Evolutionary conservation across 2,329 filamentous ascomycete species (phyloP).

Genomic region (Cladosporium oxysporum): DNA sequence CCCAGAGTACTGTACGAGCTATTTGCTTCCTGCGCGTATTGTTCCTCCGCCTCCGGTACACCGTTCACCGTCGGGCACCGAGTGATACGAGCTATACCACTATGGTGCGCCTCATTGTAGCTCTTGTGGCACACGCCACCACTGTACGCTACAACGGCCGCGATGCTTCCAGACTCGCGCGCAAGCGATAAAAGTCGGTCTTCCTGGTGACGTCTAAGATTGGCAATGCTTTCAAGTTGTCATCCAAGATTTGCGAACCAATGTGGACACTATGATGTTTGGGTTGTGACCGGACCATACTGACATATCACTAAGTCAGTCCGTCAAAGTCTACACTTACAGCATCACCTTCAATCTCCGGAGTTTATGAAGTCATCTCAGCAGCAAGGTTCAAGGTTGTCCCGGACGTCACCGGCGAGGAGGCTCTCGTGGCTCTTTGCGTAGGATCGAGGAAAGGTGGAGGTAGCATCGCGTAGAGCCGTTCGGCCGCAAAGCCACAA

Average conservation of each 20-base stretch:
- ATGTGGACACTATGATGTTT: neutral
- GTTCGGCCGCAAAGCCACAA: slow-evolving; percentile 1
- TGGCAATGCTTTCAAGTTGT: neutral
- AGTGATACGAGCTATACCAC: neutral
- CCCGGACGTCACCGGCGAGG: neutral
- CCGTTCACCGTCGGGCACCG: neutral
- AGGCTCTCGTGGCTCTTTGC: neutral
- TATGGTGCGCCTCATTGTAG: neutral
- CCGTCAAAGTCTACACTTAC: neutral
- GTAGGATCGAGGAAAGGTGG: neutral
- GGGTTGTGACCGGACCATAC: neutral
- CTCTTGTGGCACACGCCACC: neutral
- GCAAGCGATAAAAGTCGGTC: neutral
- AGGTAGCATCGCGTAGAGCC: slow-evolving; percentile 6
- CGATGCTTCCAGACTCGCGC: neutral
- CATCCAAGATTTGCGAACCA: neutral
- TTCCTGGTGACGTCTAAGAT: neutral
- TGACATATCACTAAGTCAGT: neutral
- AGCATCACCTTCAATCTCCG: neutral
- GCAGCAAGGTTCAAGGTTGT: neutral
- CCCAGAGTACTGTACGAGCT: neutral
- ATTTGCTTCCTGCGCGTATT: neutral
- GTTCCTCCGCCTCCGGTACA: neutral
- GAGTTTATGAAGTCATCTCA: neutral
- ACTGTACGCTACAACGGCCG: neutral